Percentiles rank a stretch among this genome's conserved stretches.
Evolutionary conservation across 2,329 filamentous ascomycete genomes (phyloP).

Genomic region (Arthrobotrys iridis): DNA sequence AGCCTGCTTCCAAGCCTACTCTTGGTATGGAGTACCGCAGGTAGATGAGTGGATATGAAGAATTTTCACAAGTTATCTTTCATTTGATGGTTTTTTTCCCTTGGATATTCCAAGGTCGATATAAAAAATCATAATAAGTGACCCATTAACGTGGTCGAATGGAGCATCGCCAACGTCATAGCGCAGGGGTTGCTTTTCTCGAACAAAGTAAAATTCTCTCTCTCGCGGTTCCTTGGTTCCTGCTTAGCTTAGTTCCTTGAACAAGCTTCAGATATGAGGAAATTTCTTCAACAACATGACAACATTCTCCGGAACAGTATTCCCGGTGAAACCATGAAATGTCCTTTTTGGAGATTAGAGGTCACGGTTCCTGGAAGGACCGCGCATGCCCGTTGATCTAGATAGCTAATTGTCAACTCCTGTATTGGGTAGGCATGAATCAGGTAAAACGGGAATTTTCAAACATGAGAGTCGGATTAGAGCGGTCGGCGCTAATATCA

Average conservation of each 20-base stretch:
- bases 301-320: constrained; percentile 23
- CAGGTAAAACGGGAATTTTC: background rate
- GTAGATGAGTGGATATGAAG: constrained; percentile 7
- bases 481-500: background rate
- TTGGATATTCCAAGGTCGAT: background rate
- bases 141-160: background rate
- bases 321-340: background rate
- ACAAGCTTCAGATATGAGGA: background rate
- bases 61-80: constrained; percentile 12
- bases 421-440: background rate
- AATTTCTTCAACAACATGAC: background rate
- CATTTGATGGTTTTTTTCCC: constrained; percentile 1
- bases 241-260: constrained; percentile 42
- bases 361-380: background rate
- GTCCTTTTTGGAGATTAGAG: background rate
- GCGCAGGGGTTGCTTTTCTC: no score
- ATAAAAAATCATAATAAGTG: background rate
- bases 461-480: background rate
- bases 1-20: background rate
- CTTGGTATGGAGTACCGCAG: background rate
- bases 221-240: constrained; percentile 8
- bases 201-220: no score
- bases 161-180: constrained; percentile 38
- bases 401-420: background rate
- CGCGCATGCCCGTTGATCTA: background rate